A percentile compares a stretch with the other conserved stretches of the same genome.
Evolutionary conservation across 805 yeast genomes (phyloP).

Genomic region (Candida hispaniensis): DNA sequence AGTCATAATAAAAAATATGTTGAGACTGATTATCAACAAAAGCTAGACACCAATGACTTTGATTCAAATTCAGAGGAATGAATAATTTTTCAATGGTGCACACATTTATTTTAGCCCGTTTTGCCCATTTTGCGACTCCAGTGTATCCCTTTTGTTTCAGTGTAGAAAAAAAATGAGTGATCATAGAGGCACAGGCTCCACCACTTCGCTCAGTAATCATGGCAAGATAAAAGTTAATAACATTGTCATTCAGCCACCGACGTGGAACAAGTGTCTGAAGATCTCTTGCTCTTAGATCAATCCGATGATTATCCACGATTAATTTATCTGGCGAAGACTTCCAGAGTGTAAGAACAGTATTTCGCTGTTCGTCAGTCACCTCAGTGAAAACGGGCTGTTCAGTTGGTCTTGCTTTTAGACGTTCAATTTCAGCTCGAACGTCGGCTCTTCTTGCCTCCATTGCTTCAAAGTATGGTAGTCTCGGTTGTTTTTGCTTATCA

Average conservation of each 20-base stretch:
- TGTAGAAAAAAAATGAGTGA: constrained; percentile 79
- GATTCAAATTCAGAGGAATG: constrained; percentile 75
- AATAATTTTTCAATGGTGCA: constrained; percentile 53
- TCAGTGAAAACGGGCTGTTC: constrained; percentile 3
- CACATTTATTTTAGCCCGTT: constrained; percentile 58
- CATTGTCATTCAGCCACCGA: constrained; percentile 82
- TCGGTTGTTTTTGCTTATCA: neutral
- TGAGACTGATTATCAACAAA: constrained; percentile 53
- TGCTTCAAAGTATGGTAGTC: constrained; percentile 6
- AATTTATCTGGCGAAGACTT: constrained; percentile 11
- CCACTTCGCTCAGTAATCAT: constrained; percentile 39
- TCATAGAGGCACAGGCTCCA: constrained; percentile 41
- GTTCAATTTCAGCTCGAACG: constrained; percentile 11
- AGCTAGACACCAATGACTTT: constrained; percentile 88
- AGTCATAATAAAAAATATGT: constrained; percentile 65
- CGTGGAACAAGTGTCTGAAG: constrained; percentile 58
- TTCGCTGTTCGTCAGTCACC: constrained; percentile 1
- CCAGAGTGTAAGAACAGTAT: constrained; percentile 6
- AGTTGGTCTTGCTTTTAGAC: constrained; percentile 7
- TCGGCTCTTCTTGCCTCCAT: constrained; percentile 6
- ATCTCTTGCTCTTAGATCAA: constrained; percentile 59
- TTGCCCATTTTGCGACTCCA: constrained; percentile 80
- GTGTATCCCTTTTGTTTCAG: constrained; percentile 59
- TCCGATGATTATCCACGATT: constrained; percentile 23
- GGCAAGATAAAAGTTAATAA: constrained; percentile 71